Evolutionary conservation across 2,329 filamentous ascomycete species (phyloP).

Genomic region (Ophiostoma himal-ulmi): DNA sequence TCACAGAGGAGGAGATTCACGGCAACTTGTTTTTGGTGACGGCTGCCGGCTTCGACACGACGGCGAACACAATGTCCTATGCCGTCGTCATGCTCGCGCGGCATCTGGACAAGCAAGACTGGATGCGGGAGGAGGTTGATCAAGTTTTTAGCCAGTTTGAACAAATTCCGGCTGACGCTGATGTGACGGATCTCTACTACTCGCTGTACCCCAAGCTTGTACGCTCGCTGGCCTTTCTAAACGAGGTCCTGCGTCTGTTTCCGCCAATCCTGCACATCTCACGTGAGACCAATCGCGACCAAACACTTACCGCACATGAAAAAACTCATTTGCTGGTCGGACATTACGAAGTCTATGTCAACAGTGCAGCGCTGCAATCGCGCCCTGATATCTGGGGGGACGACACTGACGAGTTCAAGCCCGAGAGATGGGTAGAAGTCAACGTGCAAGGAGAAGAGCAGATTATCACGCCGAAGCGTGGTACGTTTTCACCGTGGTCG

Average conservation of each 20-base stretch:
- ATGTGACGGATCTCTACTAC: conserved; percentile 34
- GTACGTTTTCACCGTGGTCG: conserved; percentile 44
- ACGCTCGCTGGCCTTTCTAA: conserved; percentile 43
- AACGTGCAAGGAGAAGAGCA: conserved; percentile 20
- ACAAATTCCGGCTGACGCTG: conserved; percentile 29
- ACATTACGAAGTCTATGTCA: conserved; percentile 35
- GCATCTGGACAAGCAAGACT: conserved; percentile 20
- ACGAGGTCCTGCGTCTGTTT: conserved; percentile 41
- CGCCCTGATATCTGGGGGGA: conserved; percentile 29
- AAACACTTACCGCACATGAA: conserved; percentile 30
- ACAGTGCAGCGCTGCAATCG: conserved; percentile 32
- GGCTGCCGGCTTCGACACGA: conserved; percentile 48
- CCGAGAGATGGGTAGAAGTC: conserved; percentile 37
- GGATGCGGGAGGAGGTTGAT: conserved; percentile 24
- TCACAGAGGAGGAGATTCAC: conserved; percentile 31
- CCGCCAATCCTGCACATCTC: conserved; percentile 36
- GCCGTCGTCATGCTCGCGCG: conserved; percentile 44
- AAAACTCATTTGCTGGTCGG: conserved; percentile 33
- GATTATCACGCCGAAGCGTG: conserved; percentile 32
- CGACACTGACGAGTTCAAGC: conserved; percentile 36
- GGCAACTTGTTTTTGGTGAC: conserved; percentile 42
- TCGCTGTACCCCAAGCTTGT: conserved; percentile 39
- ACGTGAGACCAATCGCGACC: conserved; percentile 31
- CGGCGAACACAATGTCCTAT: conserved; percentile 37
- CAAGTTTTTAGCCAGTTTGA: conserved; percentile 41